Conservation (phyloP, 371 early-diverging fungal species). For the Nematocida sp. region DNA sequence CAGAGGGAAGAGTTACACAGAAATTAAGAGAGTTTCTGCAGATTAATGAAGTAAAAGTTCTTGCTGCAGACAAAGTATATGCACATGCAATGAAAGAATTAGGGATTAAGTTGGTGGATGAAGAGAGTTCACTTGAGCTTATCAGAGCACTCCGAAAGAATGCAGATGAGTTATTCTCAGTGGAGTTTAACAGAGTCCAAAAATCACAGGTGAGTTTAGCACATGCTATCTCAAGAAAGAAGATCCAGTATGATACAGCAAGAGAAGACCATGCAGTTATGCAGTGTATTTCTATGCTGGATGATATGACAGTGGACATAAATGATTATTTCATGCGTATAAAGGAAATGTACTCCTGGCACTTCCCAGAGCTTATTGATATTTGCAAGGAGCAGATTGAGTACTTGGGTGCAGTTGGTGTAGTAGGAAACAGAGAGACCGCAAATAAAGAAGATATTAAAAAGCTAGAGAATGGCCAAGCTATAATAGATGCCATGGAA, state of each 20-base stretch:
- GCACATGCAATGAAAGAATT: constrained; percentile 14
- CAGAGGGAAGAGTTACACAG: constrained; percentile 34
- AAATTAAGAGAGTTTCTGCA: constrained; percentile 40
- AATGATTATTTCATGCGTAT: constrained; percentile 93
- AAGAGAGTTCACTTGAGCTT: constrained; percentile 44
- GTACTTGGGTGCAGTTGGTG: constrained; percentile 74
- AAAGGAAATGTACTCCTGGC: constrained; percentile 87
- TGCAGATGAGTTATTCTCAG: constrained; percentile 20
- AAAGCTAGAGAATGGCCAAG: constrained; percentile 31
- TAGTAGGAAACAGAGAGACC: constrained; percentile 63
- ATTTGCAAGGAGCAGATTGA: constrained; percentile 76
- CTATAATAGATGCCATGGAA: constrained; percentile 78
- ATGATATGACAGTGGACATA: constrained; percentile 87
- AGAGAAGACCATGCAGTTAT: constrained; percentile 82
- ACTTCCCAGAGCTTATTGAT: constrained; percentile 82
- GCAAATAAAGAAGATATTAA: constrained; percentile 39
- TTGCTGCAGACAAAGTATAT: constrained; percentile 55
- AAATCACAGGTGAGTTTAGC: constrained; percentile 35
- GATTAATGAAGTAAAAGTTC: constrained; percentile 26
- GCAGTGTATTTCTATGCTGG: constrained; percentile 83
- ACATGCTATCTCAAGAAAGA: constrained; percentile 44
- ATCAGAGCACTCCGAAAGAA: constrained; percentile 34
- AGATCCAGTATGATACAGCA: constrained; percentile 38
- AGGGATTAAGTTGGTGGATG: constrained; percentile 30
- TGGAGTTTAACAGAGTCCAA: constrained; percentile 9